phyloP scores from a whole-genome alignment of 352 stramenopile genomes.

The Thalassiosira hispida region DNA sequence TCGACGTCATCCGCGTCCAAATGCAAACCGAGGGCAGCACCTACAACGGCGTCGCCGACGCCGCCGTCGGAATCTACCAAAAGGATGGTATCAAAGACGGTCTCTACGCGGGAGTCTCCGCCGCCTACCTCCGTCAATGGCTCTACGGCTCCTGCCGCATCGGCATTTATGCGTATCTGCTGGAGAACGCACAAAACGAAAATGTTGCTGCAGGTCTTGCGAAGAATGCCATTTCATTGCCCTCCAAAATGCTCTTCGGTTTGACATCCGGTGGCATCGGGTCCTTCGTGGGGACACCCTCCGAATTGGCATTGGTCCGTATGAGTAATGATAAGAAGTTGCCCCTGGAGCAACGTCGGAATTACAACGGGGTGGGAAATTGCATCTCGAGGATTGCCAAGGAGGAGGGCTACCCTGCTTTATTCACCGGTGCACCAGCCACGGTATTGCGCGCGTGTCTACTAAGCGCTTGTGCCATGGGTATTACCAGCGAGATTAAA shows the following conservation, averaged over 20 bases:
- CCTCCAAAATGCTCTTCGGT: constrained; percentile 64
- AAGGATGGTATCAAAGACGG: constrained; percentile 57
- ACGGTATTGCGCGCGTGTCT: constrained; percentile 67
- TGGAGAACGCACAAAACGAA: constrained; percentile 60
- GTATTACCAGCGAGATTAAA: constrained; percentile 69
- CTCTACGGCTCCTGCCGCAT: constrained; percentile 71
- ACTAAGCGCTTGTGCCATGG: constrained; percentile 61
- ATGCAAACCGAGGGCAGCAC: constrained; percentile 67
- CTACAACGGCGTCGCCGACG: constrained; percentile 47
- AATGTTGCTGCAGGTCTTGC: constrained; percentile 56
- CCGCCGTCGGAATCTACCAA: constrained; percentile 42
- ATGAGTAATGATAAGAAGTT: constrained; percentile 79
- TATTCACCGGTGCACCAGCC: constrained; percentile 60
- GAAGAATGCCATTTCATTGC: constrained; percentile 66
- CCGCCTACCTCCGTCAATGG: constrained; percentile 70
- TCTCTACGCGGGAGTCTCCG: constrained; percentile 66
- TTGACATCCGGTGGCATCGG: constrained; percentile 66
- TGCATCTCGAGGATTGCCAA: constrained; percentile 65
- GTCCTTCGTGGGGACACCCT: constrained; percentile 66
- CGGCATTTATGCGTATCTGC: constrained; percentile 67
- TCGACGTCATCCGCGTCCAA: constrained; percentile 73
- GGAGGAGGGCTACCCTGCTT: constrained; percentile 55
- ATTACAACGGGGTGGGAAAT: constrained; percentile 80
- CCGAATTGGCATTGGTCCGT: constrained; percentile 65
- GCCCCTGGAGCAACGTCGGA: constrained; percentile 67